Evolutionary conservation across 2,329 filamentous ascomycete genomes (phyloP), one percentile per base, ranked within the genome.

Genomic region (Fusarium dlaminii): DNA sequence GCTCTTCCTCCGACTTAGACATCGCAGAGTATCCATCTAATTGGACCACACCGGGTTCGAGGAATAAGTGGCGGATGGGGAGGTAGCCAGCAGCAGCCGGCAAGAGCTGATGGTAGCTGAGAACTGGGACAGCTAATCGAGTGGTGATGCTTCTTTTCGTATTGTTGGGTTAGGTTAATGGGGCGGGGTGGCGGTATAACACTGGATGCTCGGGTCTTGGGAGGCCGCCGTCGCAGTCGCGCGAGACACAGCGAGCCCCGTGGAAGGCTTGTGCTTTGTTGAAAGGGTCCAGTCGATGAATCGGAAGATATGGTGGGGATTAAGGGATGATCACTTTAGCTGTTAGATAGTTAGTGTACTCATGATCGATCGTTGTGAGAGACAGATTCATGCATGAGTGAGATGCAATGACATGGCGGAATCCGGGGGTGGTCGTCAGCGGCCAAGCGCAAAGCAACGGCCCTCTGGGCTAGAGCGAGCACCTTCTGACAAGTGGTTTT

Each of bases 141-240:
- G 54, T 48, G 51, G 42, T 72, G 63, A 62, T 66, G 68, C 43
- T 59, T 75, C 45, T 60, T 46, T 46, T 60, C 45, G 68, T 75
- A 54, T 64, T 66, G 52, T 45, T 63, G 42, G 55, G 59, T 62
- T 57, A 69, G 52, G 57, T 68, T 70, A 57, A 54, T 52, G 56
- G 66, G 62, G 76, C 74, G 76, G 72, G 73, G 73, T 71, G 72
- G 49, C 34, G 66, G 68, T 70, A 65, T 64, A 69, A 66, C 51
- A 70, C 40, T 70, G 45, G 37, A 55, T 59, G 67, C 56, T 67
- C 27, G 42, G 42, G 60, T 56, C 55, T 68, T 73, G 73, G 76
- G 76, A 78, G 76, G 77, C 77, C 76, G 77, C 76, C 77, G 76
- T 75, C 76, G 61, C 70, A 64, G 63, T 63, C 55, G 68, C 65